Conservation (phyloP, 768 basidiomycete genomes). For the Inosperma sp. region DNA sequence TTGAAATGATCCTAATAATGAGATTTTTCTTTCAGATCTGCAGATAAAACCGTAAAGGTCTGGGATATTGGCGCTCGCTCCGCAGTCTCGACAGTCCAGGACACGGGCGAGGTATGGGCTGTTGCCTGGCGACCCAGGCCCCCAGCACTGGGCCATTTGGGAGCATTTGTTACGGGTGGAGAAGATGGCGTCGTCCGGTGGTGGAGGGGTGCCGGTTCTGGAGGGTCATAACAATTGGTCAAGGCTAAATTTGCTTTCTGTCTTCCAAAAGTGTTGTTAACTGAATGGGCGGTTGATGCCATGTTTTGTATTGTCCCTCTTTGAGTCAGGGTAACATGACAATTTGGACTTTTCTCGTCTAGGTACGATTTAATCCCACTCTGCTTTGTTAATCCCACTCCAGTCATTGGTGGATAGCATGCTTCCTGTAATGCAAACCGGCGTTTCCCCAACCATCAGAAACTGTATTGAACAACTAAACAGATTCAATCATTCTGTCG, state of each 20-base stretch:
- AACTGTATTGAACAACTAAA: too few relatives aligned
- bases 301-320: too few relatives aligned
- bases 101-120: conserved; percentile 79
- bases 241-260: conserved; percentile 1
- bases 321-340: too few relatives aligned
- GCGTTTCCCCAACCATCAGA: too few relatives aligned
- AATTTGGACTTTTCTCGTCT: too few relatives aligned
- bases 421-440: too few relatives aligned
- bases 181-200: conserved; percentile 71
- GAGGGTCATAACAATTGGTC: conserved; percentile 12
- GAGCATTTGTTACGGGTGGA: conserved; percentile 70
- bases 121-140: conserved; percentile 75
- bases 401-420: too few relatives aligned
- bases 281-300: background rate
- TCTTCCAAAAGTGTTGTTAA: conserved; percentile 5
- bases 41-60: conserved; percentile 81
- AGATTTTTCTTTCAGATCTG: conserved; percentile 47
- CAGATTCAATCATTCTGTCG: too few relatives aligned
- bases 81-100: conserved; percentile 72
- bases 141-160: conserved; percentile 48
- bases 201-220: conserved; percentile 68
- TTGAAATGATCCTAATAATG: conserved; percentile 1
- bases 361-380: too few relatives aligned
- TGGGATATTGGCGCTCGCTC: conserved; percentile 79
- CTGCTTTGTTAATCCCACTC: too few relatives aligned